These are phyloP conservation scores for Mucor circinelloides DNA, from an alignment of 371 early-diverging fungal genomes.

Conservation along the genomic window DNA sequence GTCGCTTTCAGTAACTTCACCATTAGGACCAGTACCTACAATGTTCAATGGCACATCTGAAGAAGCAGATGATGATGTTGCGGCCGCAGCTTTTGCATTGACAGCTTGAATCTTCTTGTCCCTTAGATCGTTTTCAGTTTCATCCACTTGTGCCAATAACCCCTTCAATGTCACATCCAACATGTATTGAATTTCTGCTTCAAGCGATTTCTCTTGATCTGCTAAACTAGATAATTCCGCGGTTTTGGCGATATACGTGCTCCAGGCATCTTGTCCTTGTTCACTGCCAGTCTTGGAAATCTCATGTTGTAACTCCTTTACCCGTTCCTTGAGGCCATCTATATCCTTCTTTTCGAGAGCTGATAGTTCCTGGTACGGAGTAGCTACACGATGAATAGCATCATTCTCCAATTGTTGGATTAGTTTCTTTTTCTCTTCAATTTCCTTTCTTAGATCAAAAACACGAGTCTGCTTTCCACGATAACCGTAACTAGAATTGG, in stretches of 20 bases:
- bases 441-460: slow-evolving; percentile 60
- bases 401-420: slow-evolving; percentile 36
- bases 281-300: slow-evolving; percentile 38
- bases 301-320: slow-evolving; percentile 48
- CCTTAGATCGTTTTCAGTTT: slow-evolving; percentile 55
- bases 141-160: slow-evolving; percentile 49
- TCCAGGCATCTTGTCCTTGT: slow-evolving; percentile 40
- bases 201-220: slow-evolving; percentile 56
- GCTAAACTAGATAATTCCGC: slow-evolving; percentile 52
- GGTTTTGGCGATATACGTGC: slow-evolving; percentile 39
- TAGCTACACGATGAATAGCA: slow-evolving; percentile 23
- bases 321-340: slow-evolving; percentile 38
- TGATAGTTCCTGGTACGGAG: slow-evolving; percentile 25
- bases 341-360: slow-evolving; percentile 45
- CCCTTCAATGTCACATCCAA: slow-evolving; percentile 44
- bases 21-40: slow-evolving; percentile 63
- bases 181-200: slow-evolving; percentile 49
- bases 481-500: slow-evolving; percentile 41
- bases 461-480: slow-evolving; percentile 54
- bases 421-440: slow-evolving; percentile 50
- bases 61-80: slow-evolving; percentile 3
- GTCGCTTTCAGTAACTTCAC: slow-evolving; percentile 60
- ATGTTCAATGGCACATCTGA: slow-evolving; percentile 33
- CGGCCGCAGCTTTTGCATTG: slow-evolving; percentile 28
- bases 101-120: slow-evolving; percentile 55